Conservation (phyloP, 1,139 yeast genomes). For the Scheffersomyces segobiensis region DNA sequence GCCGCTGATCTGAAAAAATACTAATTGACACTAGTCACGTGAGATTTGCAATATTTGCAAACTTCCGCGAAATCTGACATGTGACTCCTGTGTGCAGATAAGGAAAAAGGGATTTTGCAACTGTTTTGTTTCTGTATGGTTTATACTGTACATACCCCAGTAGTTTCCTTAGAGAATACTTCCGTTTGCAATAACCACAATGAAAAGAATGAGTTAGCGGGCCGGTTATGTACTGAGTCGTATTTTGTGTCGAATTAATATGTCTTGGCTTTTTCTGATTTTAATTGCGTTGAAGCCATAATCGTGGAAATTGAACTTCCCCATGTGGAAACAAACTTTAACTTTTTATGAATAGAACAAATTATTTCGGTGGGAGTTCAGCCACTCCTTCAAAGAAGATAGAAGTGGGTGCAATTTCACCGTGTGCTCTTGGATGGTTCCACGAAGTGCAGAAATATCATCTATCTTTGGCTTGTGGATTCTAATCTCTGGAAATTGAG, state of each 20-base stretch:
- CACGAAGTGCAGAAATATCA: not conserved
- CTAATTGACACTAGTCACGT: not conserved
- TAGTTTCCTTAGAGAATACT: not conserved
- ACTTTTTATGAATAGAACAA: not conserved
- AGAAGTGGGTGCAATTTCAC: not conserved
- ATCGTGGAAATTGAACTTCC: not conserved
- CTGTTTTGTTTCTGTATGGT: not conserved
- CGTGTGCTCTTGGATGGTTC: not conserved
- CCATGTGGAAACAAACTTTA: not conserved
- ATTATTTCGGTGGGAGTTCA: not conserved
- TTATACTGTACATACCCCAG: not conserved
- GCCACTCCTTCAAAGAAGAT: not conserved
- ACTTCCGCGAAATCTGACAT: not conserved
- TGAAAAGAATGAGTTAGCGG: not conserved
- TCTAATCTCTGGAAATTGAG: not conserved
- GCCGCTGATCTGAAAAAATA: not conserved
- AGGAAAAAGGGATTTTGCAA: not conserved
- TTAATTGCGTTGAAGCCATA: not conserved
- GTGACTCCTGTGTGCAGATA: not conserved
- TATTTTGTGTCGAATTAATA: no score
- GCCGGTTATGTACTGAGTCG: not conserved
- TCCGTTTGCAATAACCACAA: not conserved
- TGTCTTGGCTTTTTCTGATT: not conserved
- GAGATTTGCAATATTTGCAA: not conserved
- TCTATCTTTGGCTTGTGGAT: not conserved